Base-by-base conservation (phyloP, 768 basidiomycete genomes). In the Chlorophyllum brunneum region DNA sequence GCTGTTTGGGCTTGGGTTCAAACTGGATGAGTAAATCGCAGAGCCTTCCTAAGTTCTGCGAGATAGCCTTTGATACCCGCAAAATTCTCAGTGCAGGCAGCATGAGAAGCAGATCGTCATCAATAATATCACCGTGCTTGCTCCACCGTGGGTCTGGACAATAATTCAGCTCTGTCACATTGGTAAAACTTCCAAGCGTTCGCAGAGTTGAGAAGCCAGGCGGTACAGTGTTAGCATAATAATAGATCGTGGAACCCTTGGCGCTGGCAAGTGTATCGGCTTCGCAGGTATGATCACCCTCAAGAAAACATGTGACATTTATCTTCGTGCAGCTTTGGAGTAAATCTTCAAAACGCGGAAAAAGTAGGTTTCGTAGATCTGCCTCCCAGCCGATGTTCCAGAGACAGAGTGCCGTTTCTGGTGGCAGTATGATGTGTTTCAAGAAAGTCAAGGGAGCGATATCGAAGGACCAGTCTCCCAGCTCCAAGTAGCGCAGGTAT, bases 381-480 rank as follows among this genome's bases (percentile, higher is more conserved):
- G 51, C 42, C 24, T 52, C 51, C 42, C 51, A 52, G 6, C 51
- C 51, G n/a, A 52, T 31, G 16, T 52, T 44, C 51, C 51, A 52
- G 41, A 52, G 51, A 31, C 51, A 52, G 24, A 52, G 9, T n/a
- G 41, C 37, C 26, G 23, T 7, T 13, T 52, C 33, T 13, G 51
- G 23, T 1, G 51, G 51, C 11, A 52, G 2, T 10, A 31, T 22
- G 20, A 52, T n/a, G 22, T 52, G n/a, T 24, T 52, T 36, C 23
- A 52, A 23, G 34, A 52, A 52, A 0, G 26, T 38, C 33, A 52
- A 16, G 1, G 51, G 51, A 7, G 37, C 51, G 31, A 52, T 43
- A 22, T 52, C 51, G 8, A 44, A 52, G 10, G 51, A 52, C 51
- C 51, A 52, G 11, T 52, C 51, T 3, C 51, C 51, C 15, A 52